These are phyloP conservation scores for Tetracladium marchalianum DNA, from an alignment of 495 filamentous ascomycete genomes.

Conservation along the genomic window DNA sequence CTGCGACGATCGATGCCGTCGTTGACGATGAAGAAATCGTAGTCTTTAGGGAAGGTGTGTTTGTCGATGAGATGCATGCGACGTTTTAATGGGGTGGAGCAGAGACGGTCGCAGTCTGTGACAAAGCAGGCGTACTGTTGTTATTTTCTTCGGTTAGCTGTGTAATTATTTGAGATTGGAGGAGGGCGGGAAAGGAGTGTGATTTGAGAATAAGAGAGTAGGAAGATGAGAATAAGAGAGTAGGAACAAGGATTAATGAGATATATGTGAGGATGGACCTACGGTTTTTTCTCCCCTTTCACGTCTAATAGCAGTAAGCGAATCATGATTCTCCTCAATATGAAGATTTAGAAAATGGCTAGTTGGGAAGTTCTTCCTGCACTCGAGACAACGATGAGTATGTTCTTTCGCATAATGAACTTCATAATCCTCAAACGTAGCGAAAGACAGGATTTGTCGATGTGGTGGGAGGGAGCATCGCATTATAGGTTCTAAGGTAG, in stretches of 20 bases:
- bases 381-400: slow-evolving; percentile 75
- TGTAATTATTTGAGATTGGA: neutral
- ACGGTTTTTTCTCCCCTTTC: slow-evolving; percentile 84
- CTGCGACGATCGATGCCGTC: slow-evolving; percentile 77
- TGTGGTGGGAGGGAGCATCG: slow-evolving; percentile 74
- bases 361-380: slow-evolving; percentile 68
- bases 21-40: slow-evolving; percentile 82
- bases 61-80: slow-evolving; percentile 85
- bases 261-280: slow-evolving; percentile 23
- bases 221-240: neutral
- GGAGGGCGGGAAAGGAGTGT: no score
- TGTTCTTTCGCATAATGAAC: slow-evolving; percentile 75
- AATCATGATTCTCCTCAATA: slow-evolving; percentile 88
- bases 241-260: neutral
- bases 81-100: slow-evolving; percentile 73
- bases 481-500: slow-evolving; percentile 8
- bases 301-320: slow-evolving; percentile 55
- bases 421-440: slow-evolving; percentile 75
- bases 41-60: slow-evolving; percentile 85
- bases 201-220: slow-evolving; percentile 3
- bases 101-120: slow-evolving; percentile 78
- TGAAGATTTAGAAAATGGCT: slow-evolving; percentile 67
- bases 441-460: slow-evolving; percentile 54
- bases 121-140: slow-evolving; percentile 78
- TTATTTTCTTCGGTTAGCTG: neutral